Conservation (phyloP, 768 basidiomycete genomes). For the Collybia sordida region DNA sequence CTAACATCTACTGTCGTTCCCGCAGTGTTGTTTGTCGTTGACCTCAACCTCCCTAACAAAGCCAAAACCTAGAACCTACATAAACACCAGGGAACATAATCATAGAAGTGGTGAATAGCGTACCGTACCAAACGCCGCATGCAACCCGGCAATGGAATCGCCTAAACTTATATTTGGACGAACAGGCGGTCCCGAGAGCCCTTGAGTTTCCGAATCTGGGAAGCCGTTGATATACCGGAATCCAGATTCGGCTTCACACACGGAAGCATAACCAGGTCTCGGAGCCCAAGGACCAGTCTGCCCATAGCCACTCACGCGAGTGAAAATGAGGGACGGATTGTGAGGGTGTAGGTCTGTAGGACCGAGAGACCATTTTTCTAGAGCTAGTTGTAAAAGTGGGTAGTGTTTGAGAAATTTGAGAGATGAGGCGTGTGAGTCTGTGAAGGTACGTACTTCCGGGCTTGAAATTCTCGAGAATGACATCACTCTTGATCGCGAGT, state of each 20-base stretch:
- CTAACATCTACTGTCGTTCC: slow-evolving; percentile 73
- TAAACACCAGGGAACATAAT: neutral
- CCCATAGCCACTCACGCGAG: slow-evolving; percentile 79
- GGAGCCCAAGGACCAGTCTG: slow-evolving; percentile 75
- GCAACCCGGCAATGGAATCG: slow-evolving; percentile 69
- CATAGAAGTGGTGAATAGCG: slow-evolving; percentile 8
- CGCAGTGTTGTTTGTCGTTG: slow-evolving; percentile 28
- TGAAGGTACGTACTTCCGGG: slow-evolving; percentile 60
- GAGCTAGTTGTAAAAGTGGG: slow-evolving; percentile 35
- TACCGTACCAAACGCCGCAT: slow-evolving; percentile 74
- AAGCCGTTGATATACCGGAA: slow-evolving; percentile 74
- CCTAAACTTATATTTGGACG: slow-evolving; percentile 73
- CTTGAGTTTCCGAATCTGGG: slow-evolving; percentile 51
- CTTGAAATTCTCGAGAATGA: slow-evolving; percentile 72
- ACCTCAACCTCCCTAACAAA: slow-evolving; percentile 44
- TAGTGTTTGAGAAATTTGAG: slow-evolving; percentile 3
- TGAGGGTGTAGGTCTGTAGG: slow-evolving; percentile 60
- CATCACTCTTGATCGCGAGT: slow-evolving; percentile 64
- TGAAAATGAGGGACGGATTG: slow-evolving; percentile 88
- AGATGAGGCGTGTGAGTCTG: neutral
- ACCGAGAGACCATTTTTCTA: slow-evolving; percentile 70
- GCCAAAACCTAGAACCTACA: slow-evolving; percentile 50
- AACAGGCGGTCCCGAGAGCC: slow-evolving; percentile 60
- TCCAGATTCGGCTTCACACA: slow-evolving; percentile 75
- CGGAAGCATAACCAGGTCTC: slow-evolving; percentile 70